Percentiles rank a stretch among this genome's conserved stretches.
phyloP scores from a whole-genome alignment of 169 alveolate genomes.

The Plasmodium malariae region DNA sequence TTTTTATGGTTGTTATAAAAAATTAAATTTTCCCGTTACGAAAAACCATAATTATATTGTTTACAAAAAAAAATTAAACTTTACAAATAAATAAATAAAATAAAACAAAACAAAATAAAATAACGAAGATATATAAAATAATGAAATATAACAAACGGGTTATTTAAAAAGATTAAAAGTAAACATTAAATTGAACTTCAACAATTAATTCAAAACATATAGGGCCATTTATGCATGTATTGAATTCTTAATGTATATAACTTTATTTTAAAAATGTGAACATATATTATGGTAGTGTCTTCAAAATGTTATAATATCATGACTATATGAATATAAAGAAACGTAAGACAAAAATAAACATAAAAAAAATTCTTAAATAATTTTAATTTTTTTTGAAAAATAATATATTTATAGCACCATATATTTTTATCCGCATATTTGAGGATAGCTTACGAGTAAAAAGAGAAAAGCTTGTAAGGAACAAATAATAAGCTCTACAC shows the following conservation, averaged over 20 bases:
- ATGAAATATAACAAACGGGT: conserved; percentile 35
- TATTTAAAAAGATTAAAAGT: conserved; percentile 20
- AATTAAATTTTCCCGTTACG: conserved; percentile 9
- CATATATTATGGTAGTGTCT: not conserved
- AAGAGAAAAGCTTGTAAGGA: conserved; percentile 12
- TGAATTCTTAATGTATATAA: not conserved
- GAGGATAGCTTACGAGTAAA: conserved; percentile 7
- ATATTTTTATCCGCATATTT: conserved; percentile 5
- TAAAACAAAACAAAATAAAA: conserved; percentile 5
- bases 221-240: conserved; percentile 9
- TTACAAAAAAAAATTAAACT: conserved; percentile 28
- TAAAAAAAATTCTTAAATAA: not conserved
- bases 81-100: conserved; percentile 13
- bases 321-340: conserved; percentile 6
- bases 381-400: conserved; percentile 14
- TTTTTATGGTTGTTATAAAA: conserved; percentile 23
- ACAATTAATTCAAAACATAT: not conserved
- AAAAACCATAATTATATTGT: conserved; percentile 37
- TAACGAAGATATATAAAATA: conserved; percentile 10
- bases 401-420: conserved; percentile 15
- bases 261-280: conserved; percentile 10
- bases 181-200: not conserved
- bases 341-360: conserved; percentile 37
- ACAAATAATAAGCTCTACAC: conserved; percentile 18
- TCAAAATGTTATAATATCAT: conserved; percentile 10